Conservation (phyloP, 805 yeast species). For the Torulaspora maleeae region DNA sequence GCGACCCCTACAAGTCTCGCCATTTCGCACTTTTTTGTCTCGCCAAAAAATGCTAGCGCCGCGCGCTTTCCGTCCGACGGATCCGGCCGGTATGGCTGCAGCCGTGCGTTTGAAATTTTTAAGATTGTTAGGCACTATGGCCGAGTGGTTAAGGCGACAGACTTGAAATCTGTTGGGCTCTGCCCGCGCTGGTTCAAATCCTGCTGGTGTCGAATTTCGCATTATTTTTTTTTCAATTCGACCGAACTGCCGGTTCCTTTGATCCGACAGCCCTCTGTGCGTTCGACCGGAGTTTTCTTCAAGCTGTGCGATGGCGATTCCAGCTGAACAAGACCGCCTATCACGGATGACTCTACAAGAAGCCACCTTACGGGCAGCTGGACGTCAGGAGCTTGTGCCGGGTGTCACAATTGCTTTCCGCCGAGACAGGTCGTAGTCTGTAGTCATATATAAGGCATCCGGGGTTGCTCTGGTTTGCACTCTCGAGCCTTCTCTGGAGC, state of each 20-base stretch:
- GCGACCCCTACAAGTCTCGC: no score
- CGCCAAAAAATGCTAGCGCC: not conserved
- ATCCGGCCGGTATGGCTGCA: not conserved
- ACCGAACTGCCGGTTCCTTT: constrained; percentile 6
- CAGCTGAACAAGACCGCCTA: not conserved
- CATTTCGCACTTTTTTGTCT: no score
- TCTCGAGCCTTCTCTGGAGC: no score
- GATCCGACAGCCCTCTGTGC: not conserved
- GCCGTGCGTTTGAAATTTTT: not conserved
- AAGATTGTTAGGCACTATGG: constrained; percentile 34
- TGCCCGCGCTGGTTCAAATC: constrained; percentile 45
- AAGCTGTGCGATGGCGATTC: no score
- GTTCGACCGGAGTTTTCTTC: constrained; percentile 1
- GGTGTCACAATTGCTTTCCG: not conserved
- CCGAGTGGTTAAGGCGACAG: constrained; percentile 46
- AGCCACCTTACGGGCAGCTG: no score
- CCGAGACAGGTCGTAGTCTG: not conserved
- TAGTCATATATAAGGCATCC: not conserved
- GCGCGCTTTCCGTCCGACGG: not conserved
- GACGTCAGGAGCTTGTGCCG: no score
- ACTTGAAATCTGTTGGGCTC: constrained; percentile 42
- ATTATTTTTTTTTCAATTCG: constrained; percentile 20
- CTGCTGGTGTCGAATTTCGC: constrained; percentile 38
- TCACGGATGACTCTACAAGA: not conserved
- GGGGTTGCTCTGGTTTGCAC: not conserved